Base-by-base conservation (phyloP, 192 early-diverging fungal species). In the Coemansia sp. region DNA sequence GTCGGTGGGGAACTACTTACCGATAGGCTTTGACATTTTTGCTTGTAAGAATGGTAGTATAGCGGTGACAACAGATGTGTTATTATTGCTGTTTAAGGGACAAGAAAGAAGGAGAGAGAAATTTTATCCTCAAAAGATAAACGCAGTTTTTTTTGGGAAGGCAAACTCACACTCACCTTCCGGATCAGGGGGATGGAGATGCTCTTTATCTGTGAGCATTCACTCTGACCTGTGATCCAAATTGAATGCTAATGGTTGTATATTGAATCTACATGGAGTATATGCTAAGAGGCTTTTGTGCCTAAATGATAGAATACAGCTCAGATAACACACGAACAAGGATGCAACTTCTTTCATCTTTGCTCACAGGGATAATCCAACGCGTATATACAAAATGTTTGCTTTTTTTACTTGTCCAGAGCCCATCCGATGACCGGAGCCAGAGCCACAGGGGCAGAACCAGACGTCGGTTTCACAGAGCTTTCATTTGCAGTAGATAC, bases 351-450 rank as follows among this genome's bases (percentile, higher is more conserved):
- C 17, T 4, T 41, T 41, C 14, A 15, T 13, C 38, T 17, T 17
- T 13, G 4, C 17, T 13, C 38, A 13, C 38, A n/a, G n/a, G n/a
- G n/a, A 10, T 30, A 14, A 31, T 29, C 52, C 52, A 25, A 6
- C 9, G 52, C 17, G 3, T 54, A 54, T 61, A 31, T 55, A 40
- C 23, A 59, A 34, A 53, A 36, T 45, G 3, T n/a, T 34, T 28
- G 38, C 9, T 8, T 20, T 25, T 23, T 59, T 11, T 41, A 67
- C 8, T 58, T 57, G 56, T 72, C 75, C 40, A 79, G 52, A 3
- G 75, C 70, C 75, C 75, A 79, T 9, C 75, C 75, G 48, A 79
- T 50, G 14, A 79, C 62, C 33, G 75, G 75, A 5, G 75, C 75
- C 56, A 72, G 38, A 30, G 75, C 53, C 8, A 45, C 45, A 5